phyloP scores from a whole-genome alignment of 1,139 yeast genomes.

The Suhomyces panamericanus region DNA sequence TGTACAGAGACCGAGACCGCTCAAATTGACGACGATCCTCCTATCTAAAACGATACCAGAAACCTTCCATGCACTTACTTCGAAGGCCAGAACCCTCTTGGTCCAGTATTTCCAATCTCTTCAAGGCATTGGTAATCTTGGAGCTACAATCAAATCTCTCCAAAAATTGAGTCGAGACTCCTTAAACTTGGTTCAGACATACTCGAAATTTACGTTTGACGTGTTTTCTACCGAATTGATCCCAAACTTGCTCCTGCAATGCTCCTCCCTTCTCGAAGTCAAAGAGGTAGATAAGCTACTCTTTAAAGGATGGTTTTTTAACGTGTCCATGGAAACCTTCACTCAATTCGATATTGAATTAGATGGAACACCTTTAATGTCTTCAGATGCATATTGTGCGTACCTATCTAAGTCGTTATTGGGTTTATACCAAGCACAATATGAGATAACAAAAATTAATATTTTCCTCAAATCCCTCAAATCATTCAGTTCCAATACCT shows the following conservation, averaged over 20 bases:
- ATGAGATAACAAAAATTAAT: constrained; percentile 17
- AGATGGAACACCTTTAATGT: constrained; percentile 15
- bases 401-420: constrained; percentile 24
- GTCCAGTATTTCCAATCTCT: constrained; percentile 22
- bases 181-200: neutral
- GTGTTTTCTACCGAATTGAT: constrained; percentile 16
- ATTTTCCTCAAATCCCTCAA: constrained; percentile 27
- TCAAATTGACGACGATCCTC: constrained; percentile 23
- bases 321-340: constrained; percentile 27
- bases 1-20: constrained; percentile 7
- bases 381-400: constrained; percentile 24
- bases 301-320: constrained; percentile 35
- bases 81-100: constrained; percentile 13
- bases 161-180: neutral
- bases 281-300: constrained; percentile 41
- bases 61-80: constrained; percentile 21
- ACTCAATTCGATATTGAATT: constrained; percentile 12
- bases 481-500: constrained; percentile 22
- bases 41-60: constrained; percentile 37
- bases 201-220: constrained; percentile 19
- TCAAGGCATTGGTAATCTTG: constrained; percentile 33
- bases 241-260: constrained; percentile 13
- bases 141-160: constrained; percentile 19
- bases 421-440: constrained; percentile 11
- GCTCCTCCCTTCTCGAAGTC: constrained; percentile 14